Conservation (phyloP, 257 asterid genomes). For the Solanum pinnatisectum region DNA sequence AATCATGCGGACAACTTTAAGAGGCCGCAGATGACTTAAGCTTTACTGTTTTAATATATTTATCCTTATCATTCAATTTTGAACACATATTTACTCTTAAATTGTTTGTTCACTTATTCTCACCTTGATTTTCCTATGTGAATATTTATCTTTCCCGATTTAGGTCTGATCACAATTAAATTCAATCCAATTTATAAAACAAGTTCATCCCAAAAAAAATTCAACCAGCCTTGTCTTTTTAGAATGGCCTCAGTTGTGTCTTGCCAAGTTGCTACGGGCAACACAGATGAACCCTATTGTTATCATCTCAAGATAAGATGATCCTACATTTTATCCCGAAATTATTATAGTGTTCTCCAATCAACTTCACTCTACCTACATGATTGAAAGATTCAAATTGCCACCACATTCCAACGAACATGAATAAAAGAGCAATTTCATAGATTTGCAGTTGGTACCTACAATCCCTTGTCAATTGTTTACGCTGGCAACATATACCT, state of each 20-base stretch:
- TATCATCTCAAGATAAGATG: background rate
- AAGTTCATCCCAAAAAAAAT: background rate
- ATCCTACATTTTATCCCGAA: background rate
- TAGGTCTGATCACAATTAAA: background rate
- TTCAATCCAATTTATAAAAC: background rate
- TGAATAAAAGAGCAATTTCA: background rate
- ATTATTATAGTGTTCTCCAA: background rate
- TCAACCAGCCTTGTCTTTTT: too few relatives aligned
- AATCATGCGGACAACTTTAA: too few relatives aligned
- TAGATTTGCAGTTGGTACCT: background rate
- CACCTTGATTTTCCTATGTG: too few relatives aligned
- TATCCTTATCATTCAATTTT: background rate
- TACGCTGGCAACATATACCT: background rate
- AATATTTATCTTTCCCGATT: too few relatives aligned
- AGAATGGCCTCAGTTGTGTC: background rate
- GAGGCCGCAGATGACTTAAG: too few relatives aligned
- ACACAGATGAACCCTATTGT: background rate
- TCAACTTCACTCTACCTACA: background rate
- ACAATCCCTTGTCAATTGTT: background rate
- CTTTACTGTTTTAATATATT: too few relatives aligned
- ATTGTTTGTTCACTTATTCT: too few relatives aligned
- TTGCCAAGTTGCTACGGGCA: background rate
- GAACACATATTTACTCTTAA: background rate
- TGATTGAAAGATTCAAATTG: background rate
- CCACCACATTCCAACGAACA: background rate